Evolutionary conservation across 2,329 filamentous ascomycete species (phyloP), one percentile per base, ranked within the genome.

Genomic region (Aaosphaeria arxii): DNA sequence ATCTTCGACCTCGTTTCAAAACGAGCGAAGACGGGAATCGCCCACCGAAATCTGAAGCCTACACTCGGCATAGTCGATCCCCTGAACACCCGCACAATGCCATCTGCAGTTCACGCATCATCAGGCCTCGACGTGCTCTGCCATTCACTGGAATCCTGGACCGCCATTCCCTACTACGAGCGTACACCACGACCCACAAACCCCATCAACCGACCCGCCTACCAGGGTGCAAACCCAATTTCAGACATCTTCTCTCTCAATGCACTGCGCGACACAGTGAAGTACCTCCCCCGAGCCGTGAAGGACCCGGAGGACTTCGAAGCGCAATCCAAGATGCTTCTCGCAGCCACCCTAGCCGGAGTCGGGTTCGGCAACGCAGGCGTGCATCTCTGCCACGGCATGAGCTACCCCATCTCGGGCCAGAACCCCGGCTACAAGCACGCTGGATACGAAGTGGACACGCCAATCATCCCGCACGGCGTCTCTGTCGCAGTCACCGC

Each of bases 361-460:
- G 91, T 99, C 3, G 94, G 94, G 0, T 99, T 99, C 69, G 94
- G 95, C 17, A 99, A 99, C 62, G 95, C 95, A 1, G 94, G 95
- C 43, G 94, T 99, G 2, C 94, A 99, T 74, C 77, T 89, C 7
- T 89, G 86, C 69, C 86, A 89, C 66, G 86, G 92, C 67, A 97
- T 99, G 92, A 95, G 89, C 28, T 99, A 99, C 66, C 94, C 94
- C 13, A 96, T 99, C 64, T 95, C 90, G 0, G 89, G 91, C 30
- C 91, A 96, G 68, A 99, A 99, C 68, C 89, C 89, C 0, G 86
- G 87, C 5, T 97, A 97, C 74, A 85, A 84, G 61, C 94, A 99
- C 67, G 71, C 80, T 0, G 94, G 94, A n/a, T 99, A 99, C 70
- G 76, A 86, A 2, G 84, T 95, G 6, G 72, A 82, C 29, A 69